Conservation (phyloP, 2,329 filamentous ascomycete species). For the Boeremia exigua region DNA sequence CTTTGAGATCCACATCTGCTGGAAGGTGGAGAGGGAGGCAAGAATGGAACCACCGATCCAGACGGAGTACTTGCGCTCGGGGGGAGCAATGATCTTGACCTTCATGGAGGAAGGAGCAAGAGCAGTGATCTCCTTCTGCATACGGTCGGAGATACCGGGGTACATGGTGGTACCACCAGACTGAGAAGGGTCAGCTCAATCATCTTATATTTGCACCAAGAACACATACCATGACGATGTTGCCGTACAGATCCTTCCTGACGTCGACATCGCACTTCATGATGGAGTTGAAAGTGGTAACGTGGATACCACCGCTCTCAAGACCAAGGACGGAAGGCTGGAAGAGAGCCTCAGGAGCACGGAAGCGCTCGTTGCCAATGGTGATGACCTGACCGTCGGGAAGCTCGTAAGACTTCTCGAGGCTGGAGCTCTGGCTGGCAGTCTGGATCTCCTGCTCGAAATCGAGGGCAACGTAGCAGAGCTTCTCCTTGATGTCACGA, state of each 20-base stretch:
- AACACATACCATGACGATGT: conserved; percentile 97
- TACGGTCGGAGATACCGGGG: conserved; percentile 99
- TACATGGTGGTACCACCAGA: conserved; percentile 99
- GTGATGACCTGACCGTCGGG: conserved; percentile 99
- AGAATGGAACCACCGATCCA: conserved; percentile 99
- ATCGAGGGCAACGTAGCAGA: conserved; percentile 99
- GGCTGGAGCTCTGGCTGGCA: conserved; percentile 94
- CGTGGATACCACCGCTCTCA: conserved; percentile 98
- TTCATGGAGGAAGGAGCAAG: conserved; percentile 99
- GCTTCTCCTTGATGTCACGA: conserved; percentile 99
- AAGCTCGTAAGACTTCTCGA: conserved; percentile 99
- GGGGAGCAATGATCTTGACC: conserved; percentile 99
- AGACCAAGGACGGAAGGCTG: conserved; percentile 98
- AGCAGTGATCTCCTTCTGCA: conserved; percentile 99
- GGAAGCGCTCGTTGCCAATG: conserved; percentile 99
- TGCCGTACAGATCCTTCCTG: conserved; percentile 99
- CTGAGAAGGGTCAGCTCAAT: conserved; percentile 59
- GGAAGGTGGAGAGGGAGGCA: conserved; percentile 99
- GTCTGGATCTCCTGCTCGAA: conserved; percentile 99
- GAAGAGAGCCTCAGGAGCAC: conserved; percentile 99
- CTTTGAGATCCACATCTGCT: conserved; percentile 99
- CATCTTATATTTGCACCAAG: not conserved
- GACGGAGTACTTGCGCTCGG: conserved; percentile 99
- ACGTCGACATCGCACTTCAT: conserved; percentile 99
- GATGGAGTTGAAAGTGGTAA: conserved; percentile 99